Conservation (phyloP, 495 filamentous ascomycete genomes). For the Penicillium riverlandense region DNA sequence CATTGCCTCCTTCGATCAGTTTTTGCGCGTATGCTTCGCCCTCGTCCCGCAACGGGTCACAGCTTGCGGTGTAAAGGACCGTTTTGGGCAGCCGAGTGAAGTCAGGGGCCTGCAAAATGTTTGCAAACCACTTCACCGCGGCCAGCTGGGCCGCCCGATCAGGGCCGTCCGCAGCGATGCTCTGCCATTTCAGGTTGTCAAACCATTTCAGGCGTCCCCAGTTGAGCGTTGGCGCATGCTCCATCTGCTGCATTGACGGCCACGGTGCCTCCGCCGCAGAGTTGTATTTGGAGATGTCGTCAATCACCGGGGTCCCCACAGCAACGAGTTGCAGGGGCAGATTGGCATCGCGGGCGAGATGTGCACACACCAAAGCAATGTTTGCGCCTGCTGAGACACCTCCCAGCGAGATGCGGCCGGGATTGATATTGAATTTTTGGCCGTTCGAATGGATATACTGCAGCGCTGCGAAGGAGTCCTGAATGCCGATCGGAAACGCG, state of each 20-base stretch:
- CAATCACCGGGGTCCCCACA: constrained; percentile 32
- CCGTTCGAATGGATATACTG: constrained; percentile 15
- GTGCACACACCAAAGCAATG: constrained; percentile 38
- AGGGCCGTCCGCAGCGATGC: constrained; percentile 4
- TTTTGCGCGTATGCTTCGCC: constrained; percentile 44
- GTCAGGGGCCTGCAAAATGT: constrained; percentile 32
- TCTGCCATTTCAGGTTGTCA: constrained; percentile 25
- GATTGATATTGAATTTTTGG: constrained; percentile 36
- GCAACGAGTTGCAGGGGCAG: constrained; percentile 34
- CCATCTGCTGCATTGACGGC: constrained; percentile 35
- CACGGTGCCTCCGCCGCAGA: constrained; percentile 38
- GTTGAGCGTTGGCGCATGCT: constrained; percentile 36
- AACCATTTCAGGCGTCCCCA: constrained; percentile 44
- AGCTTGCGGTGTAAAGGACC: constrained; percentile 40
- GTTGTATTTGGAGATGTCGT: constrained; percentile 28
- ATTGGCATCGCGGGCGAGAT: constrained; percentile 40
- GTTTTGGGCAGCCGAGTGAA: constrained; percentile 36
- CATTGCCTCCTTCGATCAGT: constrained; percentile 36
- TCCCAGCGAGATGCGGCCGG: constrained; percentile 37
- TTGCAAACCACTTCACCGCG: constrained; percentile 16
- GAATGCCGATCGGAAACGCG: constrained; percentile 37
- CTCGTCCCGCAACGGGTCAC: constrained; percentile 45
- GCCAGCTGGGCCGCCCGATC: constrained; percentile 6
- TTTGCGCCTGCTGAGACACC: constrained; percentile 44
- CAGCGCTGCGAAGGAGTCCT: constrained; percentile 40